A percentile compares a stretch with the other conserved stretches of the same genome.
Evolutionary conservation across 331 rosid genomes (phyloP).

Genomic region (Saraca asoca): DNA sequence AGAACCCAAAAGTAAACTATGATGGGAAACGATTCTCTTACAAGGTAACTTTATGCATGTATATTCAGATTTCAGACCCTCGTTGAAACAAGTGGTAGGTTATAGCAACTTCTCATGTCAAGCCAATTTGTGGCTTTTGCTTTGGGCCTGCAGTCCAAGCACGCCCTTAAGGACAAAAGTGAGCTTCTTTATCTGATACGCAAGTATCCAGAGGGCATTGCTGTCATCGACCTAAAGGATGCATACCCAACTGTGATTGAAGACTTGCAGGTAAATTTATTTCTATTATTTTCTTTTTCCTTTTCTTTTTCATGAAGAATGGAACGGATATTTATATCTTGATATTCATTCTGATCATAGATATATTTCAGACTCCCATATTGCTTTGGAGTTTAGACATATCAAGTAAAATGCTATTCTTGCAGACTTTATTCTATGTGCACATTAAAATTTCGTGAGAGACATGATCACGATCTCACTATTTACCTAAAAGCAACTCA

Average conservation of each 20-base stretch:
- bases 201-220: conserved; percentile 89
- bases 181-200: conserved; percentile 71
- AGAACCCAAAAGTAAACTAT: conserved; percentile 80
- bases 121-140: conserved; percentile 24
- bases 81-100: neutral
- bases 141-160: conserved; percentile 73
- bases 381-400: neutral
- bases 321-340: neutral
- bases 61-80: neutral
- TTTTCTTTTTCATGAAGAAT: too few relatives aligned
- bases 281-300: conserved; percentile 4
- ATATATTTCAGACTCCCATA: conserved; percentile 10
- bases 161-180: conserved; percentile 70
- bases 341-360: conserved; percentile 8
- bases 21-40: conserved; percentile 87
- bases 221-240: conserved; percentile 95
- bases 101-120: too few relatives aligned
- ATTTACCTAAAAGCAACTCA: conserved; percentile 2
- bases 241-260: conserved; percentile 87
- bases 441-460: conserved; percentile 12
- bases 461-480: conserved; percentile 6
- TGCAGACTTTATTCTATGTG: conserved; percentile 12
- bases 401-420: conserved; percentile 6
- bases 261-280: conserved; percentile 76
- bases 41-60: conserved; percentile 54